phyloP scores from a whole-genome alignment of 2,329 filamentous ascomycete species.

The Dothideomycetes sp. region DNA sequence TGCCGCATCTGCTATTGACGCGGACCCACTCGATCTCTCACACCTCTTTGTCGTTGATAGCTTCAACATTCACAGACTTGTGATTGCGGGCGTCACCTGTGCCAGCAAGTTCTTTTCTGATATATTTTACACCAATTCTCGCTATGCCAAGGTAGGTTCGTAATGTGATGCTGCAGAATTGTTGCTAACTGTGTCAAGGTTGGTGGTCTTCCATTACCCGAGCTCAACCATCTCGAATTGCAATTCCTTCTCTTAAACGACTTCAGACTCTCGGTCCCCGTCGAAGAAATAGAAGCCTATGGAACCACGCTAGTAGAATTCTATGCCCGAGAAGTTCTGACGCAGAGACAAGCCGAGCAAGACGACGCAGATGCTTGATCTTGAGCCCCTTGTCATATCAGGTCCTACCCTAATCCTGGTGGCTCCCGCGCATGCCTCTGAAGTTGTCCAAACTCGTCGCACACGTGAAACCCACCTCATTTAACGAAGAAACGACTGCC shows the following conservation, averaged over 20 bases:
- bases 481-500: slow-evolving; percentile 11
- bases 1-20: slow-evolving; percentile 16
- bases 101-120: slow-evolving; percentile 99
- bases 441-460: no score
- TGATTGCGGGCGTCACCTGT: slow-evolving; percentile 95
- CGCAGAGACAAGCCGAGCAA: slow-evolving; percentile 43
- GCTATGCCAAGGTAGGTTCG: slow-evolving; percentile 85
- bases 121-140: slow-evolving; percentile 97
- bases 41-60: slow-evolving; percentile 93
- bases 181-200: slow-evolving; percentile 49
- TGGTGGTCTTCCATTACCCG: slow-evolving; percentile 79
- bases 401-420: no score
- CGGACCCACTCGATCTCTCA: slow-evolving; percentile 42
- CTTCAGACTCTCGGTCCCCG: slow-evolving; percentile 82
- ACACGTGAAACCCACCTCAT: neutral
- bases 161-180: neutral
- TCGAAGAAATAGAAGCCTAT: slow-evolving; percentile 94
- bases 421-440: no score
- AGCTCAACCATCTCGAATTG: slow-evolving; percentile 91
- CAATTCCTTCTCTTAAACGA: slow-evolving; percentile 95
- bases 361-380: neutral
- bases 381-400: slow-evolving; percentile 30
- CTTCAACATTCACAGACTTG: slow-evolving; percentile 94
- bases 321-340: slow-evolving; percentile 82
- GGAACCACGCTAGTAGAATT: slow-evolving; percentile 98